A percentile compares a stretch with the other conserved stretches of the same genome.
Evolutionary conservation across 2,329 filamentous ascomycete genomes (phyloP).

Genomic region (Arthrobotrys iridis): DNA sequence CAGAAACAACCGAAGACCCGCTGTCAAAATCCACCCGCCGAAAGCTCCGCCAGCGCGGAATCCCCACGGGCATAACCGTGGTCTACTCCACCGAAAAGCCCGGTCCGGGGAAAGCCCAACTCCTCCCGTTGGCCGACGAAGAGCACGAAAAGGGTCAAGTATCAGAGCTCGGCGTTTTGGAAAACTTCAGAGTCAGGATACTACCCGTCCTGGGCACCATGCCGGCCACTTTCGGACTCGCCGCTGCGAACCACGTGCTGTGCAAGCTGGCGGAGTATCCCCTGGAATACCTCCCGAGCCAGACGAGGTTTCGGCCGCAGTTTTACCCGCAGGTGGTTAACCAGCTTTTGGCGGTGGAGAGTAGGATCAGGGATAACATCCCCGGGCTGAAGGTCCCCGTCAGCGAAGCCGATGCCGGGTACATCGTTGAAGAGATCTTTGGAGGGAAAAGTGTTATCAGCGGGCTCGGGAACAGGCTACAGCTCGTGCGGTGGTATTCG

Average conservation of each 20-base stretch:
- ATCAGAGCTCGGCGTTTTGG: slow-evolving; percentile 72
- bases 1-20: slow-evolving; percentile 84
- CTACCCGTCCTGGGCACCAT: slow-evolving; percentile 94
- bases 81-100: slow-evolving; percentile 93
- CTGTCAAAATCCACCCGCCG: slow-evolving; percentile 85
- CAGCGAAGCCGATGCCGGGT: slow-evolving; percentile 82
- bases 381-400: slow-evolving; percentile 82
- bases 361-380: slow-evolving; percentile 69
- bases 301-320: slow-evolving; percentile 77
- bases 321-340: slow-evolving; percentile 87
- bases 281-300: slow-evolving; percentile 80
- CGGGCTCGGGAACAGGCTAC: slow-evolving; percentile 79
- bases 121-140: slow-evolving; percentile 82
- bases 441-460: slow-evolving; percentile 83
- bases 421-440: slow-evolving; percentile 89
- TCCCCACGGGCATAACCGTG: slow-evolving; percentile 85
- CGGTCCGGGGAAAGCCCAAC: slow-evolving; percentile 86
- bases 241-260: slow-evolving; percentile 91
- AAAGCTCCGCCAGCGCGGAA: slow-evolving; percentile 77
- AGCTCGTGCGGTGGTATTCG: slow-evolving; percentile 78
- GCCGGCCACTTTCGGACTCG: slow-evolving; percentile 95
- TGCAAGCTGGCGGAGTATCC: slow-evolving; percentile 84
- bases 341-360: slow-evolving; percentile 77
- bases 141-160: slow-evolving; percentile 88
- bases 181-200: slow-evolving; percentile 94